Base-by-base conservation (phyloP, 2,329 filamentous ascomycete species). In the Epichloe festucae region DNA sequence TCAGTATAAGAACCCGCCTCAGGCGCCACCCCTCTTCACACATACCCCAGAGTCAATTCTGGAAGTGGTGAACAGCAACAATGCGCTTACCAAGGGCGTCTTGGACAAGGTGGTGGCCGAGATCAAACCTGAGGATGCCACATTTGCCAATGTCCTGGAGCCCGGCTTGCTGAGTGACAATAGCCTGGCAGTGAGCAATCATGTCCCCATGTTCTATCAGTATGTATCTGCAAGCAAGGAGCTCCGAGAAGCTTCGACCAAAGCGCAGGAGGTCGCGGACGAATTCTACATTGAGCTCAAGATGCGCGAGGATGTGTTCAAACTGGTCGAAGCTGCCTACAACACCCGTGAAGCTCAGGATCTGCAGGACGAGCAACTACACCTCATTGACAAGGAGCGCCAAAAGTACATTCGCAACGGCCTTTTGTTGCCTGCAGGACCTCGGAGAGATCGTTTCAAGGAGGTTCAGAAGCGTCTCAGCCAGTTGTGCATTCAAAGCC, bases 271-370 rank as follows among this genome's bases (percentile, higher is more conserved):
- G 68, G 70, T 88, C 55, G 78, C 89, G 70, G 80, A 87, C 60
- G 84, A 90, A 57, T 89, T 88, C 61, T 70, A 73, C 51, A 90
- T 91, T 57, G 87, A 93, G 69, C 79, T 81, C 51, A 78, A 75
- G 61, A 91, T 91, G 86, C 79, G 87, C 50, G 85, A 91, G 69
- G 87, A 93, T 59, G 77, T 90, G 54, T 93, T 87, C 73, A 73
- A 74, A 60, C 71, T 83, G 3, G 78, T 85, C 27, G 76, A 84
- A 46, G 75, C 76, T 27, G 73, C 77, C 38, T 79, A 74, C 59
- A 72, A 77, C 39, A 69, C 67, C 45, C 68, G 69, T 45, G 76
- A 79, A 60, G 71, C 76, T 55, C 67, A 73, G 43, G 61, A 72
- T 40, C 71, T 89, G 36, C 82, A 87, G 52, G 71, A 79, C 0